Evolutionary conservation across 2,329 filamentous ascomycete genomes (phyloP), one percentile per base, ranked within the genome.

Genomic region (Stenocarpella maydis): DNA sequence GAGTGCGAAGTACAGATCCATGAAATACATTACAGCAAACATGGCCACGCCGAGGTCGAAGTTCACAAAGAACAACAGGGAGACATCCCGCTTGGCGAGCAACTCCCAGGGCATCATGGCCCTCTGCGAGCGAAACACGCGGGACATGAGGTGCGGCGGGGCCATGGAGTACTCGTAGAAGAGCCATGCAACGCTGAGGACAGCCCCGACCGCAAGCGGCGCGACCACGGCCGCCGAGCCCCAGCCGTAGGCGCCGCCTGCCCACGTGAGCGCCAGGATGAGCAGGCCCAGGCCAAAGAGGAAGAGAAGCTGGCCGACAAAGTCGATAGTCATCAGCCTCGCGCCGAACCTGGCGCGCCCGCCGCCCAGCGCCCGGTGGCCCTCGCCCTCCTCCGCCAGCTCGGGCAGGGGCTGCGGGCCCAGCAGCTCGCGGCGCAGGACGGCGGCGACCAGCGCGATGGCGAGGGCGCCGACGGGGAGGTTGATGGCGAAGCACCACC

Each of bases 401-500:
- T 82, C 86, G 19, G 82, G 81, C 49, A 83, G 80, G 7, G 80
- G 80, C 67, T 85, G 83, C 1, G 86, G 82, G 0, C 86, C 85
- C 0, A 91, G 81, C 8, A 92, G 82, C 52, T 90, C 86, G 37
- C 85, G 83, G 24, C 88, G 83, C 39, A 91, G 82, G 41, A 91
- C 73, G 66, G 90, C 77, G 73, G 87, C 86, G 61, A 87, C 82
- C 49, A 88, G 69, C n/a, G 86, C 58, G 43, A 90, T 80, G 7
- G 84, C 85, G 24, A 86, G 73, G 3, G 83, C 79, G 1, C 81
- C 83, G 50, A 90, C 82, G 19, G 88, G 88, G n/a, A 90, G 80
- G 71, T 87, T 88, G 66, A 91, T 84, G 45, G 85, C 88, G 75
- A 92, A 92, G 74, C 88, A 90, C 84, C 90, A 92, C 61, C 89